A percentile compares a stretch with the other conserved stretches of the same genome.
These are phyloP conservation scores for Cutaneotrichosporon mucoides DNA, from an alignment of 1,284 basidiomycete species.

Conservation along the genomic window DNA sequence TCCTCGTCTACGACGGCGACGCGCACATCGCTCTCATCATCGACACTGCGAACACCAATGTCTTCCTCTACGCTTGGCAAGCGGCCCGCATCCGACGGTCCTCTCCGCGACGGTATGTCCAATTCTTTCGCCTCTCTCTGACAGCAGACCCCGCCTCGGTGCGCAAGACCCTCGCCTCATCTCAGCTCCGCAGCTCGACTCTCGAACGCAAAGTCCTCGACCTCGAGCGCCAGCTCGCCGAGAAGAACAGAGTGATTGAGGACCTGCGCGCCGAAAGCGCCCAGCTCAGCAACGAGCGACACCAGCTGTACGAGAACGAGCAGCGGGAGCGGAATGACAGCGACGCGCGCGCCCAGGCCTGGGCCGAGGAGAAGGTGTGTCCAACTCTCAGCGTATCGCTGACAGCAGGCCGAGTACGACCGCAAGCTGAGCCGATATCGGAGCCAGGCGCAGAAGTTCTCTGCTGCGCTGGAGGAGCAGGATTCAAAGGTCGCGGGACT, in stretches of 20 bases:
- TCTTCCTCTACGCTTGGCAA: conserved; percentile 18
- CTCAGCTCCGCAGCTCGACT: conserved; percentile 17
- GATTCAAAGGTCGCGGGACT: not conserved
- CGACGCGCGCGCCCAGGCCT: conserved; percentile 27
- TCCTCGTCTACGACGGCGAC: not conserved
- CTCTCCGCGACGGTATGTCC: conserved; percentile 20
- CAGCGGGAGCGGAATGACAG: conserved; percentile 21
- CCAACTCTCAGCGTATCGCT: not conserved
- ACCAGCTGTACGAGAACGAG: conserved; percentile 27
- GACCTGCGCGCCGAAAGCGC: conserved; percentile 29
- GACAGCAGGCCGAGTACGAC: not conserved
- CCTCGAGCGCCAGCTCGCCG: conserved; percentile 19
- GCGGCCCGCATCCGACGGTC: conserved; percentile 24
- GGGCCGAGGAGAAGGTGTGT: conserved; percentile 34
- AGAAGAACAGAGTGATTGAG: conserved; percentile 24
- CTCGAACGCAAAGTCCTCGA: conserved; percentile 24
- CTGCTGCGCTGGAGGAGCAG: not conserved
- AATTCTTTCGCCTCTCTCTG: not conserved
- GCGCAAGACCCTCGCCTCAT: conserved; percentile 17
- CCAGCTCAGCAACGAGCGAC: conserved; percentile 26
- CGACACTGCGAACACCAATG: not conserved
- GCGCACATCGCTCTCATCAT: not conserved
- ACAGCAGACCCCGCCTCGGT: conserved; percentile 17
- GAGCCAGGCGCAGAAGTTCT: not conserved
- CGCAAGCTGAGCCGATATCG: not conserved